phyloP scores from a whole-genome alignment of 805 yeast species.

The Hanseniaspora vineae region DNA sequence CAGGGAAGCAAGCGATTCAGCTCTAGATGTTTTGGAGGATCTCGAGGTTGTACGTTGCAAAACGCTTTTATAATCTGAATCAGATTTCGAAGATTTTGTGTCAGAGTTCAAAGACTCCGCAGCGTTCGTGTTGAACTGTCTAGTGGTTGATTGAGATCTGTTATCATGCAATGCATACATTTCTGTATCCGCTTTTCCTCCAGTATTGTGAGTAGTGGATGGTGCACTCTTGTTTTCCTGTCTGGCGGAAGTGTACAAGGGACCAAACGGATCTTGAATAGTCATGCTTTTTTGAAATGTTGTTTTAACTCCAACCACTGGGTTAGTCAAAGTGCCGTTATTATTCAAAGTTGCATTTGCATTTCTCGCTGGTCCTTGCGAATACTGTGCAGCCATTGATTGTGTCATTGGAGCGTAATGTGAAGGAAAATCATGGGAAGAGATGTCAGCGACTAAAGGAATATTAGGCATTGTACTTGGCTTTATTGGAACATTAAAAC shows the following conservation, averaged over 20 bases:
- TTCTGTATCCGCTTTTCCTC: not conserved
- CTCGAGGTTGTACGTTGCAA: not conserved
- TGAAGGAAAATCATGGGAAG: too few species aligned
- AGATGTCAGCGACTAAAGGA: too few species aligned
- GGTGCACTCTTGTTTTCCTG: not conserved
- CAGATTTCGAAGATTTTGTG: not conserved
- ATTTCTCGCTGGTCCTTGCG: too few species aligned
- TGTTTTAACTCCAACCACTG: constrained; percentile 1
- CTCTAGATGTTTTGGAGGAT: not conserved
- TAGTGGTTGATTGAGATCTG: not conserved
- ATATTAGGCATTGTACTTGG: too few species aligned
- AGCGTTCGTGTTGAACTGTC: too few species aligned
- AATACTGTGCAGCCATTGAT: too few species aligned
- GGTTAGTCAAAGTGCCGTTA: constrained; percentile 3
- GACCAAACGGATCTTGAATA: not conserved
- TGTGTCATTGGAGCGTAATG: too few species aligned
- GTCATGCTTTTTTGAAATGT: constrained; percentile 5
- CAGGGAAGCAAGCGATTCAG: not conserved
- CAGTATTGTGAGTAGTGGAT: not conserved
- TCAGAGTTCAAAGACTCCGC: too few species aligned
- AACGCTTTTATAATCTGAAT: not conserved
- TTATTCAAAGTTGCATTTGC: not conserved
- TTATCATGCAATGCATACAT: not conserved
- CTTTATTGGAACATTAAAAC: too few species aligned
- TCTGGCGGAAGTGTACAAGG: not conserved